Percentiles rank a stretch among this genome's conserved stretches.
Evolutionary conservation across 495 filamentous ascomycete species (phyloP).

Genomic region (Aspergillus wentii): DNA sequence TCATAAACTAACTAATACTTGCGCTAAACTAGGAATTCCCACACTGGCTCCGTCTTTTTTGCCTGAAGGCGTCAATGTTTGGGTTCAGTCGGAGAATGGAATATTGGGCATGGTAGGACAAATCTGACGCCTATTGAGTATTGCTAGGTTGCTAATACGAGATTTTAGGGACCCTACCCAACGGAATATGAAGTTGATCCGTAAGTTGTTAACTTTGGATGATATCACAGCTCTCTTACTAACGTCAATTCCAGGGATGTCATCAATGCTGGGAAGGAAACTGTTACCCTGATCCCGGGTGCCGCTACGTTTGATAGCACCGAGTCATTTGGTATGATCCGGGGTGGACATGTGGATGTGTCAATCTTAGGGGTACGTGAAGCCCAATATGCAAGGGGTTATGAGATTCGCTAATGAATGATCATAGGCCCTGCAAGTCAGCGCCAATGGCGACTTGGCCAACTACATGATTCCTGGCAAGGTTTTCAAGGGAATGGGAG

Average conservation of each 20-base stretch:
- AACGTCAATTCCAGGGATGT: conserved; percentile 50
- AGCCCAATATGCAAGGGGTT: background rate
- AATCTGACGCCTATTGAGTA: background rate
- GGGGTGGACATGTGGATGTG: conserved; percentile 79
- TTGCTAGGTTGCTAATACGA: conserved; percentile 1
- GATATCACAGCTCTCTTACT: no score
- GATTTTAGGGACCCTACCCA: conserved; percentile 72
- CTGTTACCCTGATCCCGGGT: conserved; percentile 76
- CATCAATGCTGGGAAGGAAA: conserved; percentile 94
- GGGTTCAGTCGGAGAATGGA: conserved; percentile 88
- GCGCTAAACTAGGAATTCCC: conserved; percentile 67
- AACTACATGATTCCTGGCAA: conserved; percentile 94
- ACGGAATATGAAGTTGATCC: conserved; percentile 72
- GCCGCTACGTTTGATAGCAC: conserved; percentile 79
- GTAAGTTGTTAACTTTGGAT: conserved; percentile 19
- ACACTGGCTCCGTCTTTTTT: conserved; percentile 84
- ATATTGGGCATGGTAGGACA: conserved; percentile 67
- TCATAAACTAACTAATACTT: background rate
- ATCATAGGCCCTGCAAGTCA: conserved; percentile 73
- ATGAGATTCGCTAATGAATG: background rate
- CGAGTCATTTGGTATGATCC: conserved; percentile 93
- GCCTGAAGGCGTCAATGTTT: conserved; percentile 70
- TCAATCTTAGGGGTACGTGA: conserved; percentile 69
- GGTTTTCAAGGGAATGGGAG: conserved; percentile 86
- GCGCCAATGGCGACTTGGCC: conserved; percentile 74